Conservation (phyloP, 306 rosid species). For the Malus asiatica region DNA sequence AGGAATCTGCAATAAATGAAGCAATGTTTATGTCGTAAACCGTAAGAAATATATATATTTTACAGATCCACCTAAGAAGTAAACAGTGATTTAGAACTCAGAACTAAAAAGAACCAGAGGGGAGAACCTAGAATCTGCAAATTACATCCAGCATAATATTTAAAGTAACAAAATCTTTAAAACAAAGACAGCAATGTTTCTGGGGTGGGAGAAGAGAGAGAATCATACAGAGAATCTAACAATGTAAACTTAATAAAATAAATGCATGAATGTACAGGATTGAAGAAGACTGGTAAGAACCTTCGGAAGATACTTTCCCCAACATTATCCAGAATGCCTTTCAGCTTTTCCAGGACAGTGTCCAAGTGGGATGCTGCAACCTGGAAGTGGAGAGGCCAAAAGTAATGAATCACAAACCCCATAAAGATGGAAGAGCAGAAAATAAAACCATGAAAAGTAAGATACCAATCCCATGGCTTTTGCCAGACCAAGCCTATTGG, state of each 20-base stretch:
- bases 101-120: neutral
- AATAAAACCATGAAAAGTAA: constrained; percentile 10
- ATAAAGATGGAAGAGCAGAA: constrained; percentile 19
- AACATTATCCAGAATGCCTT: constrained; percentile 80
- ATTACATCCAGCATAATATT: neutral
- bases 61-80: neutral
- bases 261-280: constrained; percentile 8
- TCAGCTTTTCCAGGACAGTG: constrained; percentile 91
- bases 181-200: neutral
- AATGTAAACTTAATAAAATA: constrained; percentile 15
- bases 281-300: constrained; percentile 41
- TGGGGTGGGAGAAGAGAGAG: neutral
- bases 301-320: constrained; percentile 78
- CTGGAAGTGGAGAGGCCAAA: constrained; percentile 34
- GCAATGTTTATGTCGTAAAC: neutral
- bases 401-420: constrained; percentile 17
- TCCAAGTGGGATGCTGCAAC: constrained; percentile 98
- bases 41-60: neutral
- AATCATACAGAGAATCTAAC: neutral
- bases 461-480: constrained; percentile 97
- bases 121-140: neutral
- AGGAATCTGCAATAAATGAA: constrained; percentile 63
- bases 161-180: neutral
- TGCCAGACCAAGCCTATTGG: constrained; percentile 89
- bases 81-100: neutral